Conservation (phyloP, 306 rosid genomes). For the Casuarina glauca region DNA sequence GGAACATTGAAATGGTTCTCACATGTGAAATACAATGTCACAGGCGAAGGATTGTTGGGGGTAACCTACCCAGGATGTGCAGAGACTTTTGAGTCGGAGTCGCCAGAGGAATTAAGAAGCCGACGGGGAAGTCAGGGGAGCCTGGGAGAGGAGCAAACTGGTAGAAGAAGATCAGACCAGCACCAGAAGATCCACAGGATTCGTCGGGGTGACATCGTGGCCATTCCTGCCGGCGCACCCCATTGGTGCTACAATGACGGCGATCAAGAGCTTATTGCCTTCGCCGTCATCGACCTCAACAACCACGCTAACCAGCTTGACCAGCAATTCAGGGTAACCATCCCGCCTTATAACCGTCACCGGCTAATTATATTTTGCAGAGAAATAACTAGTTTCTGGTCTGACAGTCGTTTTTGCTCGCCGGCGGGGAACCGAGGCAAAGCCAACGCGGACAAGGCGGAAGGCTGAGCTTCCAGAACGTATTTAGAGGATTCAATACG, state of each 20-base stretch:
- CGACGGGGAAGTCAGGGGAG: neutral
- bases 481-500: slow-evolving; percentile 10
- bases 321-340: slow-evolving; percentile 20
- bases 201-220: slow-evolving; percentile 28
- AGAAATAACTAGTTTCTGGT: too few species aligned
- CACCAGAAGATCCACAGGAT: slow-evolving; percentile 27
- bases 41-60: slow-evolving; percentile 32
- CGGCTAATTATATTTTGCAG: neutral
- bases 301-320: slow-evolving; percentile 34
- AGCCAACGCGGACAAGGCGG: neutral
- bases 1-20: too few species aligned
- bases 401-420: slow-evolving; percentile 20
- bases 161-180: slow-evolving; percentile 12
- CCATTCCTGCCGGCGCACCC: slow-evolving; percentile 19
- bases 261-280: slow-evolving; percentile 14
- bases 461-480: slow-evolving; percentile 5
- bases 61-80: slow-evolving; percentile 27
- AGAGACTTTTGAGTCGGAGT: slow-evolving; percentile 25
- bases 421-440: slow-evolving; percentile 23
- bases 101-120: neutral
- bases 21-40: neutral
- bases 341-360: neutral
- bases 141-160: neutral
- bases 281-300: slow-evolving; percentile 29
- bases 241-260: slow-evolving; percentile 33